Evolutionary conservation across 345 rosid genomes (phyloP).

Genomic region (Lepidium sativum): DNA sequence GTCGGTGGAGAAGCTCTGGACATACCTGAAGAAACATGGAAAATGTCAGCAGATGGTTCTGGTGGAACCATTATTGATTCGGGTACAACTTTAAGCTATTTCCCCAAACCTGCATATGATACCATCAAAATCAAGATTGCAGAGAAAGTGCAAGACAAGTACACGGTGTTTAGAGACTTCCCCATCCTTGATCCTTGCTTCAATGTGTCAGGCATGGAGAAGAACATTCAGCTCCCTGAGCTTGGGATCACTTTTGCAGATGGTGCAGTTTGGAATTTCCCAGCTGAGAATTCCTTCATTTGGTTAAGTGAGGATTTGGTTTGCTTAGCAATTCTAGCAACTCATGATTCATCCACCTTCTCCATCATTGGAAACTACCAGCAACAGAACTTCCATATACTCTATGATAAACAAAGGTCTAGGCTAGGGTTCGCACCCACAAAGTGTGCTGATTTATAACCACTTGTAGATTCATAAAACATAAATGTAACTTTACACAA

Average conservation of each 20-base stretch:
- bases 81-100: constrained; percentile 59
- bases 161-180: constrained; percentile 40
- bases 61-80: constrained; percentile 93
- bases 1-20: constrained; percentile 51
- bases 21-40: constrained; percentile 71
- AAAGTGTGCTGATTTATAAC: constrained; percentile 53
- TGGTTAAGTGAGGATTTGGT: constrained; percentile 48
- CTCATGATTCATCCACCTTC: constrained; percentile 44
- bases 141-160: constrained; percentile 42
- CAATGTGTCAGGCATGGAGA: constrained; percentile 60
- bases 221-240: constrained; percentile 44
- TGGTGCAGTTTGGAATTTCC: constrained; percentile 82
- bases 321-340: constrained; percentile 73
- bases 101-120: constrained; percentile 55
- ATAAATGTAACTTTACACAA: constrained; percentile 1
- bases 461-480: neutral
- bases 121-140: constrained; percentile 52
- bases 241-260: constrained; percentile 58
- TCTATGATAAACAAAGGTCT: constrained; percentile 62
- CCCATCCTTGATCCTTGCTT: constrained; percentile 72
- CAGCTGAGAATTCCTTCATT: constrained; percentile 70
- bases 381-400: constrained; percentile 71
- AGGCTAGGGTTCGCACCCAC: constrained; percentile 69
- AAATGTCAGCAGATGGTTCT: constrained; percentile 42
- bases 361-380: constrained; percentile 85